These are phyloP conservation scores for Ganoderma meredithae DNA, from an alignment of 1,284 basidiomycete genomes.

Conservation along the genomic window DNA sequence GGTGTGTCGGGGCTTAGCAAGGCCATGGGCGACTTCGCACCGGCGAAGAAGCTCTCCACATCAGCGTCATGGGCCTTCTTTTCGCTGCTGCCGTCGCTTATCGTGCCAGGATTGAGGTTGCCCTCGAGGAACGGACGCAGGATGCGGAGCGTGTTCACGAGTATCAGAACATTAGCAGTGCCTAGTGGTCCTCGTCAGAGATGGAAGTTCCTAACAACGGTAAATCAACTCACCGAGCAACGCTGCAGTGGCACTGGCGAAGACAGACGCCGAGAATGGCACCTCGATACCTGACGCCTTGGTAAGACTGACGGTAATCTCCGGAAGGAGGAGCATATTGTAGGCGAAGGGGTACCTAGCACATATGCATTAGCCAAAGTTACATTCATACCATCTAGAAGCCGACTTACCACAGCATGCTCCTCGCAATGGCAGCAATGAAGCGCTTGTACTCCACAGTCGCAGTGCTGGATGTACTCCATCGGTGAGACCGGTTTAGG, in stretches of 20 bases:
- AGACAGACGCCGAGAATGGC: constrained; percentile 53
- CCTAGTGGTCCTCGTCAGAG: constrained; percentile 46
- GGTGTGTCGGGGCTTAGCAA: constrained; percentile 30
- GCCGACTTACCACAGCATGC: constrained; percentile 70
- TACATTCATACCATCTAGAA: constrained; percentile 7
- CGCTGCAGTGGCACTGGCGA: constrained; percentile 60
- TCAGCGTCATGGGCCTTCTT: constrained; percentile 30
- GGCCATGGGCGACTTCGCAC: constrained; percentile 38
- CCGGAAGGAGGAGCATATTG: constrained; percentile 65
- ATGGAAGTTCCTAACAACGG: not conserved
- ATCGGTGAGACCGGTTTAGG: constrained; percentile 54
- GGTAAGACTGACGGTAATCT: constrained; percentile 60
- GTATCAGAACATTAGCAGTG: constrained; percentile 65
- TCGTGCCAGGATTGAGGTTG: constrained; percentile 13
- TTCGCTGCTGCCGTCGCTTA: not conserved
- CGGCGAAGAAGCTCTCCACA: constrained; percentile 42
- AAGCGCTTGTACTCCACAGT: constrained; percentile 61
- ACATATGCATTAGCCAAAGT: not conserved
- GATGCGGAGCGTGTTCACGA: constrained; percentile 73
- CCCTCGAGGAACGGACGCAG: constrained; percentile 58
- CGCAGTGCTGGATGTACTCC: constrained; percentile 43
- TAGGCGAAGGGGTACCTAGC: constrained; percentile 70
- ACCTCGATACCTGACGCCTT: constrained; percentile 54
- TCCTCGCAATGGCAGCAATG: constrained; percentile 62
- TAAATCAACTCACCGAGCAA: constrained; percentile 68